A percentile compares a stretch with the other conserved stretches of the same genome.
These are phyloP conservation scores for Trichoderma sp. DNA, from an alignment of 2,329 filamentous ascomycete genomes.

Conservation along the genomic window DNA sequence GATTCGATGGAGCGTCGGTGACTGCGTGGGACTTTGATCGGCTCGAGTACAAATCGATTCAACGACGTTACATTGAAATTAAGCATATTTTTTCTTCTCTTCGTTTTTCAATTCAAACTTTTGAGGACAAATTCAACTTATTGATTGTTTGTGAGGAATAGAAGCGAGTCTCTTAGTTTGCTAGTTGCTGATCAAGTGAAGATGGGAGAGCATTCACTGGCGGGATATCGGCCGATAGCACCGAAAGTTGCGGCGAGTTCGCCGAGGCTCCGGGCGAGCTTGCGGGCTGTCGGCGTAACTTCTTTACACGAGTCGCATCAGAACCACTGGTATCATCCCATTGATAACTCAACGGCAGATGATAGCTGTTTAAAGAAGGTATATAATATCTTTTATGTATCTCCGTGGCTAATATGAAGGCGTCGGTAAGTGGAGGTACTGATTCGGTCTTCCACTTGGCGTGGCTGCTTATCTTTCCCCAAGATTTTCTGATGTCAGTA, in stretches of 20 bases:
- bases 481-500: not conserved
- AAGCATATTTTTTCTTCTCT: not conserved
- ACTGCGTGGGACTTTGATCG: not conserved
- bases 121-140: not conserved
- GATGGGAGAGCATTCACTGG: not conserved
- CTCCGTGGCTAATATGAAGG: not conserved
- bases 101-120: not conserved
- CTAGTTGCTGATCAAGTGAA: not conserved
- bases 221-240: slow-evolving; percentile 5
- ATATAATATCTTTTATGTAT: not conserved
- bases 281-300: not conserved
- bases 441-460: not conserved
- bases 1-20: not conserved
- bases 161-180: not conserved
- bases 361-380: not conserved
- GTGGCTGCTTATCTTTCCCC: not conserved
- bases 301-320: not conserved
- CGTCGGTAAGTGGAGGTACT: not conserved
- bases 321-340: not conserved
- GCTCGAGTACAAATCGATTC: not conserved
- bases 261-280: not conserved
- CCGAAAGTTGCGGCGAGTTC: not conserved
- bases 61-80: not conserved
- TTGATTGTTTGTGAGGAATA: not conserved
- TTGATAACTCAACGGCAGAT: not conserved